These are phyloP conservation scores for Sclerotinia trifoliorum DNA, from an alignment of 2,329 filamentous ascomycete species.

Conservation along the genomic window DNA sequence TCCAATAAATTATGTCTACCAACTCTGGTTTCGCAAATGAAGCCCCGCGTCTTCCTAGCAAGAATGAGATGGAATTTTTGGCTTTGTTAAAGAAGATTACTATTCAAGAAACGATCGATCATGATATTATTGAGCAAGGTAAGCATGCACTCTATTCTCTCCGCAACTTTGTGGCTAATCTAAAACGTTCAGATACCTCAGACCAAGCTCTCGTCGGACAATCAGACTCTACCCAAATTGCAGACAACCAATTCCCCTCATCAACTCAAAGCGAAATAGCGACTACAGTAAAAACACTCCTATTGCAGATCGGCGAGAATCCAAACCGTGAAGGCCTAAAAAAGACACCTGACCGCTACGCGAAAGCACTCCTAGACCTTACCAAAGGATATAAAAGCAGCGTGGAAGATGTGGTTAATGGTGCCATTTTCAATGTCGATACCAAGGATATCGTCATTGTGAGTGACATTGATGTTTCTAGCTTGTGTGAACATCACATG, in stretches of 20 bases:
- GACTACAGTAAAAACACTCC: constrained; percentile 56
- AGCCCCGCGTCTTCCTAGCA: too few relatives aligned
- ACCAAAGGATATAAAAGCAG: constrained; percentile 96
- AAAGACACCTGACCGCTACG: constrained; percentile 75
- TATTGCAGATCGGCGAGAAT: constrained; percentile 66
- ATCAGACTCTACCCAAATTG: background rate
- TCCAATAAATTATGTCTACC: too few relatives aligned
- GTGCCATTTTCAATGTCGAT: constrained; percentile 88
- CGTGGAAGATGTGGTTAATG: constrained; percentile 81
- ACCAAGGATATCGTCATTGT: constrained; percentile 95
- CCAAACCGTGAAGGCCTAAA: constrained; percentile 60
- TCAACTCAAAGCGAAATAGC: background rate
- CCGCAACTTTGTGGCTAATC: too few relatives aligned
- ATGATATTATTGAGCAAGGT: too few relatives aligned
- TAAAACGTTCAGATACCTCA: too few relatives aligned
- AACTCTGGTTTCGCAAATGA: too few relatives aligned
- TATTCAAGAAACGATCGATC: too few relatives aligned
- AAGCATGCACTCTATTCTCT: too few relatives aligned
- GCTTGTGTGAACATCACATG: constrained; percentile 91
- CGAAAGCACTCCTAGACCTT: constrained; percentile 89
- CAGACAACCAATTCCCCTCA: background rate
- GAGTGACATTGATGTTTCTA: constrained; percentile 92
- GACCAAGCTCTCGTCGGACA: background rate
- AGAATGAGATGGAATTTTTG: too few relatives aligned
- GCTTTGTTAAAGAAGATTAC: too few relatives aligned